These are phyloP conservation scores for Dichomitus squalens DNA, from an alignment of 1,284 basidiomycete genomes.

Conservation along the genomic window DNA sequence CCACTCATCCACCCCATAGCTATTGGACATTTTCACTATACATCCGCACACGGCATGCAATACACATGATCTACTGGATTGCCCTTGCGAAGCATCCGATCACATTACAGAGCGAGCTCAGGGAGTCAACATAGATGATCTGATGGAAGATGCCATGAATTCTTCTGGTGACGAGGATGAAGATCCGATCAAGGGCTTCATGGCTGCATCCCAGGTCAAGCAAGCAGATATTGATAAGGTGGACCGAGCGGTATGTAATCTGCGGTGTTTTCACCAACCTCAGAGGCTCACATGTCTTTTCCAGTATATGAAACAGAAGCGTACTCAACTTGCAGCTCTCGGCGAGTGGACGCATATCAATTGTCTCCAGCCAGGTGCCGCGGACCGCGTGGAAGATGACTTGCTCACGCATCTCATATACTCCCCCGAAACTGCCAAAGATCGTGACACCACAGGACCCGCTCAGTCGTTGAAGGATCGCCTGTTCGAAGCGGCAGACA, in stretches of 20 bases:
- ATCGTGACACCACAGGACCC: slow-evolving; percentile 5
- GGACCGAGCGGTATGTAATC: slow-evolving; percentile 52
- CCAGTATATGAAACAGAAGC: slow-evolving; percentile 75
- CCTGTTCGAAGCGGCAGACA: slow-evolving; percentile 11
- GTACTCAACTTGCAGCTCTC: slow-evolving; percentile 78
- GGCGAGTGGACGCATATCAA: slow-evolving; percentile 91
- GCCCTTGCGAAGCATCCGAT: slow-evolving; percentile 55
- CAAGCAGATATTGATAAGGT: slow-evolving; percentile 48
- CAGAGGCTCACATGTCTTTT: background rate
- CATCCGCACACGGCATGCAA: slow-evolving; percentile 83
- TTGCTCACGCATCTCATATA: slow-evolving; percentile 59
- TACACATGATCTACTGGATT: slow-evolving; percentile 88
- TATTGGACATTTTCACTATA: slow-evolving; percentile 90
- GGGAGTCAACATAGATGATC: slow-evolving; percentile 28
- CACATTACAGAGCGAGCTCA: slow-evolving; percentile 19
- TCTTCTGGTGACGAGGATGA: slow-evolving; percentile 25
- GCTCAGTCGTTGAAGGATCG: slow-evolving; percentile 9
- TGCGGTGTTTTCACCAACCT: background rate
- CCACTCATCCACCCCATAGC: slow-evolving; percentile 42
- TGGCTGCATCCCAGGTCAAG: slow-evolving; percentile 73
- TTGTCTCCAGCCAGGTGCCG: slow-evolving; percentile 52
- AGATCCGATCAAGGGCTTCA: slow-evolving; percentile 53
- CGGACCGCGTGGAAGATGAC: slow-evolving; percentile 59
- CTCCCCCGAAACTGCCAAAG: slow-evolving; percentile 29
- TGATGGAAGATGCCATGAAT: slow-evolving; percentile 34